Conservation (phyloP, 1,139 yeast species). For the Magnusiomyces magnusii region DNA sequence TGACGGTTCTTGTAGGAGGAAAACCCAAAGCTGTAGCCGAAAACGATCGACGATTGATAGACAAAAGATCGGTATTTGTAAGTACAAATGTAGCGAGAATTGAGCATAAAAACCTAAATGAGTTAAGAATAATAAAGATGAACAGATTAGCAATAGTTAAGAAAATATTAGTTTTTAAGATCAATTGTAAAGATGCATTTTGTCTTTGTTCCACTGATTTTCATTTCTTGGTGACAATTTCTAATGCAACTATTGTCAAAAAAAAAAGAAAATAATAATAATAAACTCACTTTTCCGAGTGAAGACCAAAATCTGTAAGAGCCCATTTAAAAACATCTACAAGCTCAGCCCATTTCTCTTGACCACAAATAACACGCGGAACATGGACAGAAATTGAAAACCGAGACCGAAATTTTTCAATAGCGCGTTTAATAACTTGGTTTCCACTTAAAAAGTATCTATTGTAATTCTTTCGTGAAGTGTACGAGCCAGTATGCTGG, state of each 20-base stretch:
- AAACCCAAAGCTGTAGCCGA: slow-evolving; percentile 9
- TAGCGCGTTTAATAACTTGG: slow-evolving; percentile 17
- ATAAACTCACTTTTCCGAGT: slow-evolving; percentile 6
- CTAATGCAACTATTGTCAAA: neutral
- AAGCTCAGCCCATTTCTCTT: slow-evolving; percentile 25
- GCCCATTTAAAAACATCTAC: slow-evolving; percentile 22
- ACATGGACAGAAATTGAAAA: slow-evolving; percentile 22
- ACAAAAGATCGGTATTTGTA: slow-evolving; percentile 15
- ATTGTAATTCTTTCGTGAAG: neutral
- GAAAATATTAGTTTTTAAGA: too few species aligned
- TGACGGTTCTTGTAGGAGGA: slow-evolving; percentile 23
- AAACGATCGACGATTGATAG: slow-evolving; percentile 7
- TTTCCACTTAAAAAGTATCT: slow-evolving; percentile 14
- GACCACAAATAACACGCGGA: slow-evolving; percentile 30
- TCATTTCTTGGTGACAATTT: neutral
- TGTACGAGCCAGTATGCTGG: neutral
- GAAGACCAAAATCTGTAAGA: slow-evolving; percentile 10
- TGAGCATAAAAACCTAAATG: slow-evolving; percentile 18
- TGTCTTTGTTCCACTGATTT: too few species aligned
- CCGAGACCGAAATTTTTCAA: slow-evolving; percentile 21
- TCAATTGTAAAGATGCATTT: too few species aligned
- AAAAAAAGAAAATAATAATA: neutral
- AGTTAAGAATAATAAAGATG: neutral
- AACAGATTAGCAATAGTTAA: neutral
- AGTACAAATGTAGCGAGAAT: slow-evolving; percentile 21